Conservation (phyloP, 345 rosid species). For the Citrus reticulata region DNA sequence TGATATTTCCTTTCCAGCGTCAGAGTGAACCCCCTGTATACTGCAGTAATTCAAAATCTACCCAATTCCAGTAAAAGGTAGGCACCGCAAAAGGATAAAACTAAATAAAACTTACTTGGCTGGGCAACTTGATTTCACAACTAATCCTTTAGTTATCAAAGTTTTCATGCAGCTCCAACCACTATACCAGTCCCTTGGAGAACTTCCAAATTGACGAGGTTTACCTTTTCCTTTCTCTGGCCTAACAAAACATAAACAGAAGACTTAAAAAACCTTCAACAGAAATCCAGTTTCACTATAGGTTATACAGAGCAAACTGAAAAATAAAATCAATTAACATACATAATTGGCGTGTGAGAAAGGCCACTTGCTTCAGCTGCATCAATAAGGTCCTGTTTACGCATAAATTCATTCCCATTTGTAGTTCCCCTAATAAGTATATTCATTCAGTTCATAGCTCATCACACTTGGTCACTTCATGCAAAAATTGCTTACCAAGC, state of each 20-base stretch:
- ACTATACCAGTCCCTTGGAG: slow-evolving; percentile 80
- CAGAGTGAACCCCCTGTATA: neutral
- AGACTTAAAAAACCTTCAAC: slow-evolving; percentile 6
- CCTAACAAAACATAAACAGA: slow-evolving; percentile 36
- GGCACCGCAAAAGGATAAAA: neutral
- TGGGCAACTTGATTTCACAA: slow-evolving; percentile 86
- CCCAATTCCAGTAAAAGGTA: neutral
- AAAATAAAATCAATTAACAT: slow-evolving; percentile 24
- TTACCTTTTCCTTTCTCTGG: slow-evolving; percentile 84
- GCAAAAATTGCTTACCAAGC: neutral
- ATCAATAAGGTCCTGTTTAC: slow-evolving; percentile 84
- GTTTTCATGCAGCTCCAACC: slow-evolving; percentile 97
- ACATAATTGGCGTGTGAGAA: slow-evolving; percentile 70
- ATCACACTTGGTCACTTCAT: neutral
- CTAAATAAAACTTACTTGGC: slow-evolving; percentile 56
- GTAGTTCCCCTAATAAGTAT: slow-evolving; percentile 47
- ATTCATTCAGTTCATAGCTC: slow-evolving; percentile 5
- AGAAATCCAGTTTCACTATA: neutral
- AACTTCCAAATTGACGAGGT: slow-evolving; percentile 61
- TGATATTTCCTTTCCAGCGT: neutral
- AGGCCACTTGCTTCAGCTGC: slow-evolving; percentile 96
- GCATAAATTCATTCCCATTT: slow-evolving; percentile 71
- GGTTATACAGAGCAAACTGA: neutral
- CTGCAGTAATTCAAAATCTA: neutral
- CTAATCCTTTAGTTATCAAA: slow-evolving; percentile 76